phyloP scores from a whole-genome alignment of 768 basidiomycete species.

The Sarcomyxa edulis region DNA sequence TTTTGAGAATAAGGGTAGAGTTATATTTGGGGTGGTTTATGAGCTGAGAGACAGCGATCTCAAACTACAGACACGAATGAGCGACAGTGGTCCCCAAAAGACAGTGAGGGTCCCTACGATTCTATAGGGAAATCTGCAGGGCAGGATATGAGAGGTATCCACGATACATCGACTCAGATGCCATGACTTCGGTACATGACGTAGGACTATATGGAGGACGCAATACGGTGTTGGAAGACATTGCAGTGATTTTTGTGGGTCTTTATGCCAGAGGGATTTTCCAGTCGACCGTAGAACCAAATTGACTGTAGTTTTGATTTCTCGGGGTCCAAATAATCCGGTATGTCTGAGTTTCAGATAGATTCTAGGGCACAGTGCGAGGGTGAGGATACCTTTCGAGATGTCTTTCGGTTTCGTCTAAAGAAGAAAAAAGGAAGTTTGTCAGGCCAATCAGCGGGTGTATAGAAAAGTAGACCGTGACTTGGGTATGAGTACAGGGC shows the following conservation, averaged over 20 bases:
- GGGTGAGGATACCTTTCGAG: too few species aligned
- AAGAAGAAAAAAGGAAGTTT: too few species aligned
- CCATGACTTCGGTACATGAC: neutral
- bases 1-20: constrained; percentile 86
- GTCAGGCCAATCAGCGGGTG: too few species aligned
- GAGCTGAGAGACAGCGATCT: constrained; percentile 62
- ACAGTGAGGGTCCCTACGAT: constrained; percentile 26
- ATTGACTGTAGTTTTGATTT: constrained; percentile 2
- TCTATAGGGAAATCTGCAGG: constrained; percentile 35
- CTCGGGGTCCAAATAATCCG: too few species aligned
- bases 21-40: constrained; percentile 91
- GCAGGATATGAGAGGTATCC: constrained; percentile 35
- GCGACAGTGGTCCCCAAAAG: neutral
- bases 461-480: too few species aligned
- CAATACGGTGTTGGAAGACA: too few species aligned
- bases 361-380: too few species aligned
- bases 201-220: neutral
- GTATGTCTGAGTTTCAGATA: too few species aligned
- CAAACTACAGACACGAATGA: constrained; percentile 48
- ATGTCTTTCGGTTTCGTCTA: too few species aligned
- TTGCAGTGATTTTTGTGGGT: too few species aligned
- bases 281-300: neutral
- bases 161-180: constrained; percentile 4
- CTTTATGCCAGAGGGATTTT: too few species aligned
- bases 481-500: too few species aligned